Base-by-base conservation (phyloP, 192 early-diverging fungal species). In the Podochytrium sp. region DNA sequence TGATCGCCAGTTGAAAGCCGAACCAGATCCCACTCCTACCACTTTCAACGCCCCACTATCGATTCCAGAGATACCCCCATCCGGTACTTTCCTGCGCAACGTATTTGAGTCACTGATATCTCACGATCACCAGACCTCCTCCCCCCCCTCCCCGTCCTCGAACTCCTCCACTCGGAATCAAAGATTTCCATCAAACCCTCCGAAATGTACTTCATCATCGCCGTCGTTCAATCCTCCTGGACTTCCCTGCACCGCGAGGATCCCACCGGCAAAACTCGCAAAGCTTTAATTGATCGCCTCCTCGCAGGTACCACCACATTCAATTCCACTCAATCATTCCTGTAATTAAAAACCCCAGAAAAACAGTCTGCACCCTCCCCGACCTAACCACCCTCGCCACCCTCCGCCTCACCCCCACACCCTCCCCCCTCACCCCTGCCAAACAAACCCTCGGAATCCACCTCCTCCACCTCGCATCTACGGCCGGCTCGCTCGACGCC, bases 401-500 rank as follows among this genome's bases (percentile, higher is more conserved):
- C 20, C 37, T 72, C 12, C 47, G 73, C 59, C 0, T 10, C 3
- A 57, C 60, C 20, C 2, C 2, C 52, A 49, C 23, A 10, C 29
- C 29, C 14, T 63, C 34, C n/a, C n/a, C n/a, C n/a, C n/a, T n/a
- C n/a, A 41, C 39, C 14, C 16, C 38, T 58, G 74, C 66, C 4
- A 69, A 74, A 5, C 12, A 43, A 53, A 41, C 49, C 5, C 64
- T 80, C 25, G 79, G 56, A 23, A 37, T 37, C 32, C 18, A 33
- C 2, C n/a, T 80, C 3, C 51, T 80, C 1, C 57, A 69, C n/a
- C 51, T 74, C 5, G 71, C 58, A 16, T 32, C 56, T 3, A 37
- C 42, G 23, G 57, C 37, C 23, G 76, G 80, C 3, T 59, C 78
- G 33, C 16, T 72, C 62, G 68, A 77, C 63, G 80, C 79, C 2